Conservation (phyloP, 306 rosid species). For the Arachis stenosperma region DNA sequence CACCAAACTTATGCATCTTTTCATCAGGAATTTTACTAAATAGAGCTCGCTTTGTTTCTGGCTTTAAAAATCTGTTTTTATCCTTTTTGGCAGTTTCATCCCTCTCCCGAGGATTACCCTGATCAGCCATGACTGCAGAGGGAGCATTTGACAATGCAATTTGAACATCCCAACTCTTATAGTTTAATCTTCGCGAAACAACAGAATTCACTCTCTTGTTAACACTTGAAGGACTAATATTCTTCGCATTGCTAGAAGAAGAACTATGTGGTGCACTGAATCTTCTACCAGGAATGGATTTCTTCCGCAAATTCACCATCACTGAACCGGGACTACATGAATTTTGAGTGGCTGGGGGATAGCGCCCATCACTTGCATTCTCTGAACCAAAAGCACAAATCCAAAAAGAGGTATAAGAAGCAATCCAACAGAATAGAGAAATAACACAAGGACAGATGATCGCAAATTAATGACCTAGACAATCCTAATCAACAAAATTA, state of each 20-base stretch:
- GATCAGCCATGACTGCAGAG: slow-evolving; percentile 40
- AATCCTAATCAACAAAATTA: background rate
- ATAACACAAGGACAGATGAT: slow-evolving; percentile 8
- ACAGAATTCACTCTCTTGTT: slow-evolving; percentile 51
- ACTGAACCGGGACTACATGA: slow-evolving; percentile 52
- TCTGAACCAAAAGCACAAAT: slow-evolving; percentile 51
- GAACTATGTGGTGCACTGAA: slow-evolving; percentile 67
- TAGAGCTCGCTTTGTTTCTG: slow-evolving; percentile 58
- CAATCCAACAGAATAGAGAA: slow-evolving; percentile 27
- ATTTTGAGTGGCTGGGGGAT: slow-evolving; percentile 56
- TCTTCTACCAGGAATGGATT: slow-evolving; percentile 39
- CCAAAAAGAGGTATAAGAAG: slow-evolving; percentile 12
- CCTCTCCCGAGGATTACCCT: slow-evolving; percentile 48
- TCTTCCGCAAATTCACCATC: slow-evolving; percentile 57
- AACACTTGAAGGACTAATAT: slow-evolving; percentile 47
- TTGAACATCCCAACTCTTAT: slow-evolving; percentile 69
- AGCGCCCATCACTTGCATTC: slow-evolving; percentile 63
- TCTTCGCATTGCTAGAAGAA: slow-evolving; percentile 61
- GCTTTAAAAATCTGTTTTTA: slow-evolving; percentile 52
- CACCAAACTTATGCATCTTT: slow-evolving; percentile 57
- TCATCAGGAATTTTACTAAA: slow-evolving; percentile 57
- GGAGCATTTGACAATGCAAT: slow-evolving; percentile 44
- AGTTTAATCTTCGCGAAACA: slow-evolving; percentile 49
- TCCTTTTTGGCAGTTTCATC: slow-evolving; percentile 57
- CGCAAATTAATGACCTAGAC: background rate